Evolutionary conservation across 1,139 yeast genomes (phyloP), one percentile per base, ranked within the genome.

Genomic region (Candida sanyaensis): DNA sequence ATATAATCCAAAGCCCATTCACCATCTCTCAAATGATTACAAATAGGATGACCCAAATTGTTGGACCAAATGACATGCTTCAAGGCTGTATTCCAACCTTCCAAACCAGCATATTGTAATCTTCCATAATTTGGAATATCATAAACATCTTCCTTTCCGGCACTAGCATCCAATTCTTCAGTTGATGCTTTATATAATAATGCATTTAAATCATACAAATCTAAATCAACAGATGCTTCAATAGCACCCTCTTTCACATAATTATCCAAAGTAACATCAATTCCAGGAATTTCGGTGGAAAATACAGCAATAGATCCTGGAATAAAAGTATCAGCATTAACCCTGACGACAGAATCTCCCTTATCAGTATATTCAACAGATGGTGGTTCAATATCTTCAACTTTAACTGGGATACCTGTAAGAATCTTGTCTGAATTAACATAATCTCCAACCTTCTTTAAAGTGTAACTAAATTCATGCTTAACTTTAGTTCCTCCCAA

Each of bases 221-320:
- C 72, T 47, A 91, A 70, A 11, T 78, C 76, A 13, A 68, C 51
- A 0, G 95, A 82, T 0, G 96, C 95, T 50, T 81, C 86, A 37
- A 84, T 63, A 0, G 96, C 96, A 12, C 96, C 96, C 29, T 77
- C 68, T 56, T 85, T 80, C 21, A 88, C 81, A 58, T 69, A 86
- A 24, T 75, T 70, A 61, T 89, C 96, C 43, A 90, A 68, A 3
- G 77, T 73, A 2, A 57, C 55, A 51, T 73, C 71, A n/a, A 70
- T 78, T 7, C 76, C 75, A 47, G 86, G 86, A 48, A 88, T 86
- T 49, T 75, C 77, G 0, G 98, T 91, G 37, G 85, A 78, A 58
- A 89, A 79, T 2, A 93, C 86, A 0, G 96, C 91, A 56, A 93
- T 89, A 0, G 97, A 86, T 1, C 99, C 99, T 45, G 88, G 95